Evolutionary conservation across 2,329 filamentous ascomycete species (phyloP).

Genomic region (Intubia oerlemansii): DNA sequence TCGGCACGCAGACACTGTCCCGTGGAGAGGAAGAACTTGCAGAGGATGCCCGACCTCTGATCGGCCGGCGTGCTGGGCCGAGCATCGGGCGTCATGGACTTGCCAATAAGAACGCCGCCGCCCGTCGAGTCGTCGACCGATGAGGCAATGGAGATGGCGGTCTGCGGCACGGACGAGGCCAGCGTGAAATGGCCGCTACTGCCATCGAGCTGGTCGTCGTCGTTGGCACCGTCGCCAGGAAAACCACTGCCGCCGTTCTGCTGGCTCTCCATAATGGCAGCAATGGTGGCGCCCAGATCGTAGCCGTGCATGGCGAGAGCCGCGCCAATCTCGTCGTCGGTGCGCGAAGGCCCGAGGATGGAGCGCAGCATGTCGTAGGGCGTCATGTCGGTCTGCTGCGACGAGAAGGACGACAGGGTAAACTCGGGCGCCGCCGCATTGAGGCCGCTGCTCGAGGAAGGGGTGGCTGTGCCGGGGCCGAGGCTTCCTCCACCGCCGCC

Average conservation of each 20-base stretch:
- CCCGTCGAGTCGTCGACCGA: constrained; percentile 25
- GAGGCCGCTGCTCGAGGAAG: constrained; percentile 45
- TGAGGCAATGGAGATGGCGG: constrained; percentile 9
- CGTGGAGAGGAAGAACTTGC: constrained; percentile 90
- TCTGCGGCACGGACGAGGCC: constrained; percentile 1
- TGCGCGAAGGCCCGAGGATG: constrained; percentile 70
- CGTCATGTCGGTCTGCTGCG: constrained; percentile 73
- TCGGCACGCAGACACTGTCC: constrained; percentile 92
- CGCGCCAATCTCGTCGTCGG: constrained; percentile 87
- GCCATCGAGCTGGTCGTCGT: no score
- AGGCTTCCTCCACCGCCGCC: constrained; percentile 63
- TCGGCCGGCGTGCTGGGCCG: constrained; percentile 58
- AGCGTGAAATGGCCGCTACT: no score
- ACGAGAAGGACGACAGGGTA: constrained; percentile 17
- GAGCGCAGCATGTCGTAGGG: constrained; percentile 95
- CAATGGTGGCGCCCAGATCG: constrained; percentile 80
- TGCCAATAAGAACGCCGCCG: constrained; percentile 54
- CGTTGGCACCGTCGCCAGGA: no score
- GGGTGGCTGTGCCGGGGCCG: constrained; percentile 56
- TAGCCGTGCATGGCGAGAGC: constrained; percentile 78
- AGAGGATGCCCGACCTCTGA: constrained; percentile 72
- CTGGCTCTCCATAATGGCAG: constrained; percentile 60
- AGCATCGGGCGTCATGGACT: constrained; percentile 60
- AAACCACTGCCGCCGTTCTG: constrained; percentile 14
- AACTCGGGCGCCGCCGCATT: constrained; percentile 71